Evolutionary conservation across 805 yeast species (phyloP), one percentile per base, ranked within the genome.

Genomic region (Spathaspora passalidarum): DNA sequence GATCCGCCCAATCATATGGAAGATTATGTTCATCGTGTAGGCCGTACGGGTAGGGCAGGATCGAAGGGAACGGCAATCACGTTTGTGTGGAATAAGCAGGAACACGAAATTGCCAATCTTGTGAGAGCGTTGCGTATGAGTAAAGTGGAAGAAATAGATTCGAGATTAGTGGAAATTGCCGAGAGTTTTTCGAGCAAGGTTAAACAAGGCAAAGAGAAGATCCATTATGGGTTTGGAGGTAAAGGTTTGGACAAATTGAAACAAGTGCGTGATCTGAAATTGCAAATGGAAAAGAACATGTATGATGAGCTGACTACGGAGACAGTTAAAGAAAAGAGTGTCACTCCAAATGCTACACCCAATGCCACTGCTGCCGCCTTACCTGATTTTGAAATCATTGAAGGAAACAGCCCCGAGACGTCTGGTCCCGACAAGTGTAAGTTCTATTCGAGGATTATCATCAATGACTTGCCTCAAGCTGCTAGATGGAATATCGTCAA

Each of bases 11-110:
- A 77, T 51, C 96, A 91, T 49, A 76, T 90, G 75, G 98, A 96
- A 51, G 98, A 94, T 61, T 94, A 94, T 59, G 92, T 94, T 10
- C 99, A 94, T 66, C 77, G 98, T 7, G 96, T 91, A 1, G 99
- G 99, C 0, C 73, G 99, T 47, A 94, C 99, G 0, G 99, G 97
- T 0, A 74, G 99, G 49, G 98, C 97, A 1, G 94, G 94, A 0
- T 75, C 76, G 29, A 68, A 65, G 2, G 99, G 99, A 2, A 66
- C 57, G 23, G 72, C 68, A 18, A 61, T 62, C 3, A 86, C 97
- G 0, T 79, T 92, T 52, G 69, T 94, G 4, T 69, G 82, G 1
- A 68, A 77, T 0, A 66, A 68, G 17, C 90, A 90, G 56, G 84
- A 77, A 32, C 68, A 84, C 45, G 73, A 79, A 14, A 87, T 89